A percentile compares a stretch with the other conserved stretches of the same genome.
Evolutionary conservation across 2,329 filamentous ascomycete genomes (phyloP).

Genomic region (Pseudogymnoascus sp.): DNA sequence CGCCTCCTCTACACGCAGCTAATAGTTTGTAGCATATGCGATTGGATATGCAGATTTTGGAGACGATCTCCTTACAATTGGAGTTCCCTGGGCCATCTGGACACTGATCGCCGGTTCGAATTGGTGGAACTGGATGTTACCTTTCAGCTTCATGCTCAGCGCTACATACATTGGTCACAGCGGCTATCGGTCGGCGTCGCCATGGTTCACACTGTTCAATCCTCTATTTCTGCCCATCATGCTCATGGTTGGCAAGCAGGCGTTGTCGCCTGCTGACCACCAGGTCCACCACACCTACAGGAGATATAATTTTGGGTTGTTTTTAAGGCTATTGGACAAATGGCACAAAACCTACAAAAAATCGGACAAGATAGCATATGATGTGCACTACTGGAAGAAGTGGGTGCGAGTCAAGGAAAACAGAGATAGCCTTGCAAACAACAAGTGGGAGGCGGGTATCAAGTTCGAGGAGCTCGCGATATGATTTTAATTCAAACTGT

Average conservation of each 20-base stretch:
- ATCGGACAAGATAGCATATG: not conserved
- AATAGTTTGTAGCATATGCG: not conserved
- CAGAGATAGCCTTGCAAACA: not conserved
- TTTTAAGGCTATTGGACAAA: not conserved
- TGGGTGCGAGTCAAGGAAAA: not conserved
- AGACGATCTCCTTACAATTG: not conserved
- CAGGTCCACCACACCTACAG: not conserved
- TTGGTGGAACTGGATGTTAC: not conserved
- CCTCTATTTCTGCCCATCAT: not conserved
- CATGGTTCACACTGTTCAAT: not conserved
- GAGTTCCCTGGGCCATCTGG: not conserved
- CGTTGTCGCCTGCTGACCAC: not conserved
- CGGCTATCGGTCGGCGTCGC: not conserved
- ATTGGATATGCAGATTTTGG: not conserved
- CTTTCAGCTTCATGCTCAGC: not conserved
- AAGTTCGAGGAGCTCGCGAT: not conserved
- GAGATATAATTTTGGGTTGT: not conserved
- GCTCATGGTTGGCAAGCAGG: not conserved
- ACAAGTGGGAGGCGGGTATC: not conserved
- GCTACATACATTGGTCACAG: not conserved
- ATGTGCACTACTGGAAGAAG: constrained; percentile 1
- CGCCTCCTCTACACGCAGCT: not conserved
- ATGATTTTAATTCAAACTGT: not conserved
- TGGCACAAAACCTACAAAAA: constrained; percentile 1
- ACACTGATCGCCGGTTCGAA: not conserved